Percentiles rank a stretch among this genome's conserved stretches.
These are phyloP conservation scores for Globisporangium uncinulatum DNA, from an alignment of 352 stramenopile genomes.

Conservation along the genomic window DNA sequence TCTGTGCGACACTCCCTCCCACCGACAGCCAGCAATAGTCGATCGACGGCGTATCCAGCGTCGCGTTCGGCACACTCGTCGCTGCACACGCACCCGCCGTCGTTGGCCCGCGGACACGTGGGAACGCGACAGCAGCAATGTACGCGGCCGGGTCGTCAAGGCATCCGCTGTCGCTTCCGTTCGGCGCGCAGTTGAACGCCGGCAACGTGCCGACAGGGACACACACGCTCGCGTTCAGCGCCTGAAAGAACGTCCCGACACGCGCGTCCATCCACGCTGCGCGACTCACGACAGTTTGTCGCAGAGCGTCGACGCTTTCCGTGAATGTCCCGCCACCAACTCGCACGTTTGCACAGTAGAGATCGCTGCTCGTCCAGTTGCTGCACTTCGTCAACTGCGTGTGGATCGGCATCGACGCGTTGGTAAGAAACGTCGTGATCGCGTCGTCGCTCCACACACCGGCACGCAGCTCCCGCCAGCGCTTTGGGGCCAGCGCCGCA, in stretches of 20 bases:
- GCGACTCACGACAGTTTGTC: slow-evolving; percentile 25
- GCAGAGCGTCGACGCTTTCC: slow-evolving; percentile 25
- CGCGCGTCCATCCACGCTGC: slow-evolving; percentile 44
- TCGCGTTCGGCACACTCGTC: no score
- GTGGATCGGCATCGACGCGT: slow-evolving; percentile 28
- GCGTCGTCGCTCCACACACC: slow-evolving; percentile 47
- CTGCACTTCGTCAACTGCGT: slow-evolving; percentile 3
- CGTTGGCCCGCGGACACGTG: background rate
- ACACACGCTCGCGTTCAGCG: slow-evolving; percentile 11
- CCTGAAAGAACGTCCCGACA: slow-evolving; percentile 12
- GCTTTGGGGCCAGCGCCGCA: slow-evolving; percentile 44
- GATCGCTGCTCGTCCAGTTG: slow-evolving; percentile 38
- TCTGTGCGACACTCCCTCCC: no score
- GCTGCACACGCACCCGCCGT: no score
- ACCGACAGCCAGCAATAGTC: no score
- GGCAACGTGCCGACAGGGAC: slow-evolving; percentile 11
- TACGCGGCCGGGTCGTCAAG: slow-evolving; percentile 17
- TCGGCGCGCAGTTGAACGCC: slow-evolving; percentile 18
- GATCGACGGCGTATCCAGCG: no score
- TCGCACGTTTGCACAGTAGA: slow-evolving; percentile 53
- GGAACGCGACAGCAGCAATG: slow-evolving; percentile 14
- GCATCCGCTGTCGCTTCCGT: slow-evolving; percentile 17
- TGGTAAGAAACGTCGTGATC: slow-evolving; percentile 39
- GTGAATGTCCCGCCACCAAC: slow-evolving; percentile 26
- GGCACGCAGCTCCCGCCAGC: slow-evolving; percentile 40